Evolutionary conservation across 495 filamentous ascomycete species (phyloP).

Genomic region (Xylaria scruposa): DNA sequence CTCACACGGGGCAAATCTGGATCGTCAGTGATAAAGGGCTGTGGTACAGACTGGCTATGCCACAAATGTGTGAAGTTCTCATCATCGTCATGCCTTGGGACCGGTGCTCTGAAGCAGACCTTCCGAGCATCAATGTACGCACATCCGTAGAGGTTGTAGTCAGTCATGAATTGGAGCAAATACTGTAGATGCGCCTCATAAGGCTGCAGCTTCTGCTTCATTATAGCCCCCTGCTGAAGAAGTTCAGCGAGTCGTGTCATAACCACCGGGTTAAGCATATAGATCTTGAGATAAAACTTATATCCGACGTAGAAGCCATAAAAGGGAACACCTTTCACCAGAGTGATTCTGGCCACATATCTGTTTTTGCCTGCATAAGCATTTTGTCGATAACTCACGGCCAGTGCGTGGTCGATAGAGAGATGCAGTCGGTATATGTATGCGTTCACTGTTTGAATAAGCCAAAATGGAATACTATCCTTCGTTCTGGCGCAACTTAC

Average conservation of each 20-base stretch:
- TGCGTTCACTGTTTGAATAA: slow-evolving; percentile 61
- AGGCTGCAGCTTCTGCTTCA: slow-evolving; percentile 84
- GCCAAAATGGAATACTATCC: background rate
- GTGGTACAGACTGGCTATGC: slow-evolving; percentile 71
- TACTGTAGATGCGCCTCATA: slow-evolving; percentile 94
- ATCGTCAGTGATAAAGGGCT: slow-evolving; percentile 63
- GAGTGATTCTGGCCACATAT: slow-evolving; percentile 86
- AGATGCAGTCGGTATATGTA: slow-evolving; percentile 76
- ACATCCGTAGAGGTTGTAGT: slow-evolving; percentile 96
- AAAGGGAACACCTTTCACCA: slow-evolving; percentile 94
- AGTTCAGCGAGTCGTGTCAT: slow-evolving; percentile 86
- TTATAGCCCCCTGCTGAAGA: slow-evolving; percentile 81
- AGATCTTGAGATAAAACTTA: slow-evolving; percentile 89
- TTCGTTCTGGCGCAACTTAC: slow-evolving; percentile 50
- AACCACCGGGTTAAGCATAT: slow-evolving; percentile 82
- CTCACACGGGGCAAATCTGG: slow-evolving; percentile 74
- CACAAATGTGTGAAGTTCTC: slow-evolving; percentile 69
- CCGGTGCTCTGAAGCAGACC: slow-evolving; percentile 73
- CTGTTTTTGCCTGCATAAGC: slow-evolving; percentile 67
- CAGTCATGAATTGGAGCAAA: slow-evolving; percentile 94
- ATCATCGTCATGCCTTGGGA: slow-evolving; percentile 69
- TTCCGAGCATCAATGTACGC: slow-evolving; percentile 71
- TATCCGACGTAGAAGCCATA: slow-evolving; percentile 96
- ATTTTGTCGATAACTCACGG: slow-evolving; percentile 80
- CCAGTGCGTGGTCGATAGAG: slow-evolving; percentile 85